These are phyloP conservation scores for Leccinum solheimii DNA, from an alignment of 1,284 basidiomycete species.

Conservation along the genomic window DNA sequence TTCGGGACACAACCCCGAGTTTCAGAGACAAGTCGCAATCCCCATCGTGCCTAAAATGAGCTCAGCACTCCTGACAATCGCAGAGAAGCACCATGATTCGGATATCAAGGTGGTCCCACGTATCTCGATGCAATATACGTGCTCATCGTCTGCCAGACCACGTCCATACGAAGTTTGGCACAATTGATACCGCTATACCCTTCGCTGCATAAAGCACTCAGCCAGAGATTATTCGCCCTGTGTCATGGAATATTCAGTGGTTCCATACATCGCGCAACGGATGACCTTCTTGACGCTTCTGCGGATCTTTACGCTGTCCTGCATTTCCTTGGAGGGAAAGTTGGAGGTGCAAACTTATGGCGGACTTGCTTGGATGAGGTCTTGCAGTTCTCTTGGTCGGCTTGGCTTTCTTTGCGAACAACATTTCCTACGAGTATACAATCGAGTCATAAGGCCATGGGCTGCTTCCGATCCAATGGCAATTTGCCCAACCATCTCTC, in stretches of 20 bases:
- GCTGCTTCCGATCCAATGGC: slow-evolving; percentile 7
- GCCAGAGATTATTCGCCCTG: slow-evolving; percentile 50
- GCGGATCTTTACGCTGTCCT: slow-evolving; percentile 60
- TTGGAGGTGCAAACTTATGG: slow-evolving; percentile 69
- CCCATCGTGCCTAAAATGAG: slow-evolving; percentile 74
- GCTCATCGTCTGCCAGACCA: slow-evolving; percentile 41
- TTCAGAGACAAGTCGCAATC: slow-evolving; percentile 70
- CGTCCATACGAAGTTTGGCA: slow-evolving; percentile 53
- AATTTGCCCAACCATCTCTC: slow-evolving; percentile 13
- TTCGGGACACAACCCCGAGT: slow-evolving; percentile 63
- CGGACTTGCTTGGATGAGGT: slow-evolving; percentile 70
- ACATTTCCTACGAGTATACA: slow-evolving; percentile 45
- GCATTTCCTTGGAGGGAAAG: slow-evolving; percentile 73
- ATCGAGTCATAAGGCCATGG: slow-evolving; percentile 14
- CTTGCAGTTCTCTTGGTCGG: slow-evolving; percentile 58
- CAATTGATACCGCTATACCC: slow-evolving; percentile 64
- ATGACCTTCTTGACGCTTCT: slow-evolving; percentile 48
- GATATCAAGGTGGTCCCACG: slow-evolving; percentile 46
- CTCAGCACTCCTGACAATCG: slow-evolving; percentile 52
- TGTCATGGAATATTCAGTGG: slow-evolving; percentile 59
- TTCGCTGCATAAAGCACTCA: slow-evolving; percentile 57
- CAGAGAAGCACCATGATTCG: slow-evolving; percentile 49
- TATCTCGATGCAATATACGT: not conserved
- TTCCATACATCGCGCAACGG: slow-evolving; percentile 44
- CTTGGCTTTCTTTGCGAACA: slow-evolving; percentile 56